Base-by-base conservation (phyloP, 2,329 filamentous ascomycete genomes). In the Diaporthe eres region DNA sequence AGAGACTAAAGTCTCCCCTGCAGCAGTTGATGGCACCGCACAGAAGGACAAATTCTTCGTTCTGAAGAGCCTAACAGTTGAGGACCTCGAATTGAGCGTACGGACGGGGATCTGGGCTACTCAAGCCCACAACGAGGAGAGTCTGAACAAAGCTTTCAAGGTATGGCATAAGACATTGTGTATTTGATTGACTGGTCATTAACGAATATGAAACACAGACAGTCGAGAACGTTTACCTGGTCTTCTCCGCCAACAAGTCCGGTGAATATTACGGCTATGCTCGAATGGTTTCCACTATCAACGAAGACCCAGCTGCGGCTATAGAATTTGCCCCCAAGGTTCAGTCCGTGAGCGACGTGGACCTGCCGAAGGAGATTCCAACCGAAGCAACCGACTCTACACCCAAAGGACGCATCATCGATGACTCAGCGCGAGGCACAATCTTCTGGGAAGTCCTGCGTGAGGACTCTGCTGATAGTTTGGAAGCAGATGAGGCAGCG, bases 251-350 rank as follows among this genome's bases (percentile, higher is more conserved):
- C 17, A 98, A 98, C 84, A 98, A 98, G 81, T 98, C 96, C 0
- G 96, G 96, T 17, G 96, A 98, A 84, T 98, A 98, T 82, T 98
- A 97, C 85, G 96, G 96, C 28, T 98, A 98, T 81, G 96, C 96
- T 28, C 92, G 94, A 51, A 98, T 98, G 96, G 87, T 89, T 13
- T 98, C 96, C 31, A 87, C 92, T 5, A 98, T 98, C 80, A 92
- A 94, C 79, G 90, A 96, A 73, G 94, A 98, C 79, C 92, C 93
- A 15, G 88, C 89, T 0, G 90, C 92, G 1, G 91, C 92, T 0
- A 91, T 94, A 67, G 89, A 94, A 81, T 93, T 95, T 83, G 91
- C 92, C 6, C 92, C 92, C 1, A 91, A 92, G 78, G 87, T 89
- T 10, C 92, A 94, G 76, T 84, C 88, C 17, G 83, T 88, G 9